Base-by-base conservation (phyloP, 169 alveolate genomes). In the Cryptosporidium xiaoi region DNA sequence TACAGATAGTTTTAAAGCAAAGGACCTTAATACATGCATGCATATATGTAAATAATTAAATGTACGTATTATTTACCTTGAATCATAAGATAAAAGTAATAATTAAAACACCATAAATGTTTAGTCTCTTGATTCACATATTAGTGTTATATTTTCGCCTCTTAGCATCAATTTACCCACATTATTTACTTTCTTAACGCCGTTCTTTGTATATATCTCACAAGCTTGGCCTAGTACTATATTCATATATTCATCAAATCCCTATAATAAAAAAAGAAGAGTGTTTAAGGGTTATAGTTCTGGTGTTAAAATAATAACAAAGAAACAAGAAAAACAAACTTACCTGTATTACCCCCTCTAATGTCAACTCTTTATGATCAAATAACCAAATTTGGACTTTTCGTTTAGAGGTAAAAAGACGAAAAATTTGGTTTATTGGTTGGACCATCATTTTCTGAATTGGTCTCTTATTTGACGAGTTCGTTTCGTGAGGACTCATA, bases 221-320 rank as follows among this genome's bases (percentile, higher is more conserved):
- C 94, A 95, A 15, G 97, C 97, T 46, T 97, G 97, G 82, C 96
- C 98, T 82, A 97, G 77, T 20, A 97, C 99, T 93, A 96, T 92
- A 90, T 97, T 97, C 99, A 97, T 97, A 85, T 96, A 97, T 90
- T 97, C 99, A 82, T 97, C 99, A 66, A 97, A 97, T 0, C 99
- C 99, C 97, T 95, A 71, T 12, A 64, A 4, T 24, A 24, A 24
- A 24, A 24, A 24, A 24, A 24, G 27, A 24, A 24, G 27, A 24
- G 27, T 13, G n/a, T 64, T 56, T 24, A 24, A 8, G 20, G 18
- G 36, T 40, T 58, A n/a, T 29, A 7, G 10, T 5, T 12, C 53
- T 1, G 51, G 8, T 44, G 36, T 33, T n/a, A 16, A 24, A 34
- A 20, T 6, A 34, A 44, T 68, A 60, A 13, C 33, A 40, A 68